Percentiles rank a stretch among this genome's conserved stretches.
Conservation (phyloP, 805 yeast species). For the Saccharomycopsis vini region DNA sequence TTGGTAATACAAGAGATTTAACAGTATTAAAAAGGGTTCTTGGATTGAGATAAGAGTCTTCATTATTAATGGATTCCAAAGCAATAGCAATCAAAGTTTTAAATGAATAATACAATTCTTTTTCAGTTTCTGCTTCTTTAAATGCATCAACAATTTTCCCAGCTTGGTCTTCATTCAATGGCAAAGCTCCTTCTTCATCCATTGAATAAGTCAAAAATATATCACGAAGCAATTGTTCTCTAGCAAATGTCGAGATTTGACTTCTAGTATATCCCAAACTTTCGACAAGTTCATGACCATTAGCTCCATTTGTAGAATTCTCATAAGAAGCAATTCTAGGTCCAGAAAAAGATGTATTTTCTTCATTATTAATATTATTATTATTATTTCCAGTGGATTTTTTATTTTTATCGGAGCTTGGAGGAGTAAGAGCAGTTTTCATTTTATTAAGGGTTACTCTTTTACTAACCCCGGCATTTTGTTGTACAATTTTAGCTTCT, state of each 20-base stretch:
- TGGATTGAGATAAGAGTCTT: no score
- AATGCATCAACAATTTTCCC: neutral
- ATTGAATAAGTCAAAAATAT: slow-evolving; percentile 4
- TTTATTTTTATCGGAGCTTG: no score
- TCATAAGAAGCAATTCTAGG: no score
- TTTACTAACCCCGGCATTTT: no score
- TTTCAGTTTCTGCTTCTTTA: slow-evolving; percentile 6
- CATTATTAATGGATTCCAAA: neutral
- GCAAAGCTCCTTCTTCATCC: neutral
- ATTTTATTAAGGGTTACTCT: no score
- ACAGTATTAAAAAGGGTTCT: neutral
- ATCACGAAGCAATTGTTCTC: slow-evolving; percentile 8
- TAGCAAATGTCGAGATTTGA: slow-evolving; percentile 8
- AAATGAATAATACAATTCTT: slow-evolving; percentile 7
- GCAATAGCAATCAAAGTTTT: slow-evolving; percentile 13
- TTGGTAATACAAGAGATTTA: neutral
- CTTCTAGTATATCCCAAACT: slow-evolving; percentile 6
- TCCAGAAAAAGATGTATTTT: no score
- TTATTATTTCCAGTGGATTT: no score
- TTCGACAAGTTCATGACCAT: slow-evolving; percentile 3
- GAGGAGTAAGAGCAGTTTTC: no score
- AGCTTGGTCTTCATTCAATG: slow-evolving; percentile 1
- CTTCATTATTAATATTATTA: no score
- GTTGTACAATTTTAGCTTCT: no score
- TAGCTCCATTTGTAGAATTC: no score